These are phyloP conservation scores for Cryphonectria radicalis DNA, from an alignment of 2,329 filamentous ascomycete genomes.

Conservation along the genomic window DNA sequence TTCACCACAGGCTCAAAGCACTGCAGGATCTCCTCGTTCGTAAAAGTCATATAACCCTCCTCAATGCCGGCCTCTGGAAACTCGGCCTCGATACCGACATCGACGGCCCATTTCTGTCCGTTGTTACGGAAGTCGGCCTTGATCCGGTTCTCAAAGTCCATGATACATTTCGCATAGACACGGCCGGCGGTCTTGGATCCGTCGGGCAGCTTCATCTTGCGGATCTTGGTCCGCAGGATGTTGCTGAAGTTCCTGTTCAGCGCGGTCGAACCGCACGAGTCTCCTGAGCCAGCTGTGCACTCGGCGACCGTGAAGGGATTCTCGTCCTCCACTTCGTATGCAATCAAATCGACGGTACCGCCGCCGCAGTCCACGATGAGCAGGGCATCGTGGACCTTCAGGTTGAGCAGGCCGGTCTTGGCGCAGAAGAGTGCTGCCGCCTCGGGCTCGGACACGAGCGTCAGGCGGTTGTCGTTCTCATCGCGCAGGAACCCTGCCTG, in stretches of 20 bases:
- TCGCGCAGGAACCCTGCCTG: slow-evolving; percentile 96
- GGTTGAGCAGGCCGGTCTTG: slow-evolving; percentile 91
- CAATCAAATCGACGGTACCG: slow-evolving; percentile 98
- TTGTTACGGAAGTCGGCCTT: slow-evolving; percentile 99
- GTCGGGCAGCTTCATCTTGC: slow-evolving; percentile 98
- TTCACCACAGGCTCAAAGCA: slow-evolving; percentile 99
- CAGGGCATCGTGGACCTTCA: slow-evolving; percentile 98
- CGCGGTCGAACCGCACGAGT: slow-evolving; percentile 97
- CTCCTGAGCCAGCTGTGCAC: slow-evolving; percentile 95
- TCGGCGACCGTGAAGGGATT: slow-evolving; percentile 96
- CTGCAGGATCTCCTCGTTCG: slow-evolving; percentile 97
- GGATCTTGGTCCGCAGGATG: slow-evolving; percentile 94
- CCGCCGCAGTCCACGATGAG: slow-evolving; percentile 98
- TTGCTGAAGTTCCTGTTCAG: slow-evolving; percentile 98
- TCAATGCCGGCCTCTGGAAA: slow-evolving; percentile 98
- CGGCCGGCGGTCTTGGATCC: slow-evolving; percentile 96
- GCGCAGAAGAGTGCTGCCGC: slow-evolving; percentile 97
- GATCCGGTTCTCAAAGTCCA: slow-evolving; percentile 99
- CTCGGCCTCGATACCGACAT: slow-evolving; percentile 97
- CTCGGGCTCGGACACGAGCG: slow-evolving; percentile 93
- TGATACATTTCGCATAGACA: slow-evolving; percentile 99
- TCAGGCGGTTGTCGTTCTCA: slow-evolving; percentile 96
- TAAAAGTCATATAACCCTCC: slow-evolving; percentile 99
- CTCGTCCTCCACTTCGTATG: slow-evolving; percentile 98
- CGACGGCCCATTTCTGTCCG: slow-evolving; percentile 98